Evolutionary conservation across 2,329 filamentous ascomycete species (phyloP).

Genomic region (Lasiodiplodia citricola): DNA sequence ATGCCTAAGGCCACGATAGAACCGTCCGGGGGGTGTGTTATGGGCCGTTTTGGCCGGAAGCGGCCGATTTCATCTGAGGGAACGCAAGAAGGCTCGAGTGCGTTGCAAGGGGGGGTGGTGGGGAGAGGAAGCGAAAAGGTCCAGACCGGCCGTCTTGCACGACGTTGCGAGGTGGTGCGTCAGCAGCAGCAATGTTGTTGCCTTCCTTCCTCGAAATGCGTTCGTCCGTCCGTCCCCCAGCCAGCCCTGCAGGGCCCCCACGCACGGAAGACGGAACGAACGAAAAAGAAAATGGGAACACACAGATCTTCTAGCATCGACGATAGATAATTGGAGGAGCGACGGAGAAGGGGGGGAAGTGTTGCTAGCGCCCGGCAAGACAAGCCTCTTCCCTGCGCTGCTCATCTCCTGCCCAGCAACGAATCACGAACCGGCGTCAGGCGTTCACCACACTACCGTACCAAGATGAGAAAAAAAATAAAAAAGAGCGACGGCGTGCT

Average conservation of each 20-base stretch:
- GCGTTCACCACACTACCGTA: background rate
- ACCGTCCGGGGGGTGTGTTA: too few species aligned
- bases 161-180: background rate
- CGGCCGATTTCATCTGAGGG: background rate
- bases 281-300: background rate
- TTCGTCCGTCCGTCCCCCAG: background rate
- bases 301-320: background rate
- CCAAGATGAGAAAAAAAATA: background rate
- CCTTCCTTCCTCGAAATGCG: background rate
- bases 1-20: too few species aligned
- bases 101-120: background rate
- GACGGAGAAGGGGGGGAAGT: background rate
- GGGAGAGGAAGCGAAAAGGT: background rate
- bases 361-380: background rate
- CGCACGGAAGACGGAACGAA: background rate
- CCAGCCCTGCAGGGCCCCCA: background rate
- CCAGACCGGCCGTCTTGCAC: background rate
- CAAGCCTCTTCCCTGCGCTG: slow-evolving; percentile 1
- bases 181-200: background rate
- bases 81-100: background rate
- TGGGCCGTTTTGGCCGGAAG: background rate
- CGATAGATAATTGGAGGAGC: background rate
- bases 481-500: background rate
- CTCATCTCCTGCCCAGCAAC: slow-evolving; percentile 14
- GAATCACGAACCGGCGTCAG: slow-evolving; percentile 1